Conservation (phyloP, 768 basidiomycete species). For the Hygrophorus pudorinus region DNA sequence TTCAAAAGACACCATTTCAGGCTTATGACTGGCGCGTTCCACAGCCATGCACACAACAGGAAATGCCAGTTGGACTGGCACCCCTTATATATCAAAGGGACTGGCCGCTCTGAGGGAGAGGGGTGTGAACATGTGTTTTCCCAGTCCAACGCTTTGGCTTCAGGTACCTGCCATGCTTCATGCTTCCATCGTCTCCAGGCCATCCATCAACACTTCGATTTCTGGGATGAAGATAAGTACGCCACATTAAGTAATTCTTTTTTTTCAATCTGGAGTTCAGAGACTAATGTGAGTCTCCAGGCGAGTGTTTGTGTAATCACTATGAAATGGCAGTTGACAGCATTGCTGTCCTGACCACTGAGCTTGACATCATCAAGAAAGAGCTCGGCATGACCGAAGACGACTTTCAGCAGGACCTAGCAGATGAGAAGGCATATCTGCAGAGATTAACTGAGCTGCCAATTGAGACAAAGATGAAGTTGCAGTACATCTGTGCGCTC, state of each 20-base stretch:
- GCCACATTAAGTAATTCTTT: neutral
- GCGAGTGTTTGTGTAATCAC: neutral
- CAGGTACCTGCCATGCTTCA: conserved; percentile 8
- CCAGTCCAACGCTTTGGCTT: conserved; percentile 14
- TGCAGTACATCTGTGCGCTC: neutral
- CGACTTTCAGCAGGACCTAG: neutral
- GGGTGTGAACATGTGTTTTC: conserved; percentile 12
- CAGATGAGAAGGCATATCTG: neutral
- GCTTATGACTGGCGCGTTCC: conserved; percentile 12
- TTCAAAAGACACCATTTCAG: conserved; percentile 6
- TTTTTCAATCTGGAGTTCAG: too few relatives aligned
- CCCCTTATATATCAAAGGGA: conserved; percentile 13
- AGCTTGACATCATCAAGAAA: neutral
- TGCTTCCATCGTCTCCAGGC: conserved; percentile 9
- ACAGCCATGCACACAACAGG: conserved; percentile 15
- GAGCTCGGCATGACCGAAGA: conserved; percentile 1
- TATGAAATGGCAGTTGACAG: neutral
- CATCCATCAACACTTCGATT: conserved; percentile 7
- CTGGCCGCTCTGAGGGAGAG: conserved; percentile 15
- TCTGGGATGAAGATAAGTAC: conserved; percentile 9
- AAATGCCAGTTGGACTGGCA: conserved; percentile 14
- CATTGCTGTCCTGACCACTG: neutral
- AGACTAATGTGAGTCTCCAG: too few relatives aligned
- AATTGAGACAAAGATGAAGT: too few relatives aligned
- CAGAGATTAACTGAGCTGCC: neutral